Percentiles rank a stretch among this genome's conserved stretches.
These are phyloP conservation scores for Bidens hawaiensis DNA, from an alignment of 140 eudicot species.

Conservation along the genomic window DNA sequence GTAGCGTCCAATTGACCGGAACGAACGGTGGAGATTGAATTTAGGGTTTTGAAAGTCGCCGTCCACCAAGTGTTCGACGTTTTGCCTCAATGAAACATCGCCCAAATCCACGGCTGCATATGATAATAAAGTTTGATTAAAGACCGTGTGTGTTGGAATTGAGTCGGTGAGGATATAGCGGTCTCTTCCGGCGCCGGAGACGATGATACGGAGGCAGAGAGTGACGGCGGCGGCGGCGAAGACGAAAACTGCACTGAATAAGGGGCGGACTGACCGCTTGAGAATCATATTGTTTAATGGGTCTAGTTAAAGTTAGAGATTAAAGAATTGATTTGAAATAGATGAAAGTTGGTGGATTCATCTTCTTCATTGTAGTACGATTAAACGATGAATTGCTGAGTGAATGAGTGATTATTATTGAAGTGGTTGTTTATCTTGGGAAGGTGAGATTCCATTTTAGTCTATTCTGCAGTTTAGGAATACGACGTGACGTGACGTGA, in stretches of 20 bases:
- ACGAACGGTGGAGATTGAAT: slow-evolving; percentile 43
- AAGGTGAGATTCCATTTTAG: background rate
- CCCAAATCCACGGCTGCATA: slow-evolving; percentile 53
- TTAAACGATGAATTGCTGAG: background rate
- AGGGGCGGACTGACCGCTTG: slow-evolving; percentile 53
- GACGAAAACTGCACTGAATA: slow-evolving; percentile 41
- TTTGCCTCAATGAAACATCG: slow-evolving; percentile 40
- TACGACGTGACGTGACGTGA: too few species aligned
- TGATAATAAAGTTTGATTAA: slow-evolving; percentile 47
- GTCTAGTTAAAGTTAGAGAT: slow-evolving; percentile 6
- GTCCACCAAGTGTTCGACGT: slow-evolving; percentile 55
- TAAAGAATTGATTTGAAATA: slow-evolving; percentile 1
- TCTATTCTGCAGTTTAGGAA: background rate
- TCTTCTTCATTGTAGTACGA: slow-evolving; percentile 16
- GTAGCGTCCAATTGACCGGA: slow-evolving; percentile 43
- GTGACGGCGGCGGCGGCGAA: slow-evolving; percentile 40
- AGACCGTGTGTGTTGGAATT: slow-evolving; percentile 4
- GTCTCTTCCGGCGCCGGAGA: slow-evolving; percentile 19
- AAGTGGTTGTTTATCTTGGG: background rate
- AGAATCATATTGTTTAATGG: slow-evolving; percentile 7
- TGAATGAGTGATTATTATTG: background rate
- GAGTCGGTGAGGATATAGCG: background rate
- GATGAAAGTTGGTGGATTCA: slow-evolving; percentile 8
- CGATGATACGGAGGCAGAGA: slow-evolving; percentile 30
- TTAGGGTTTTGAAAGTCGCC: slow-evolving; percentile 37